These are phyloP conservation scores for Anthoceros angustus DNA, from an alignment of 225 moss, liverwort and hornwort species.

Conservation along the genomic window DNA sequence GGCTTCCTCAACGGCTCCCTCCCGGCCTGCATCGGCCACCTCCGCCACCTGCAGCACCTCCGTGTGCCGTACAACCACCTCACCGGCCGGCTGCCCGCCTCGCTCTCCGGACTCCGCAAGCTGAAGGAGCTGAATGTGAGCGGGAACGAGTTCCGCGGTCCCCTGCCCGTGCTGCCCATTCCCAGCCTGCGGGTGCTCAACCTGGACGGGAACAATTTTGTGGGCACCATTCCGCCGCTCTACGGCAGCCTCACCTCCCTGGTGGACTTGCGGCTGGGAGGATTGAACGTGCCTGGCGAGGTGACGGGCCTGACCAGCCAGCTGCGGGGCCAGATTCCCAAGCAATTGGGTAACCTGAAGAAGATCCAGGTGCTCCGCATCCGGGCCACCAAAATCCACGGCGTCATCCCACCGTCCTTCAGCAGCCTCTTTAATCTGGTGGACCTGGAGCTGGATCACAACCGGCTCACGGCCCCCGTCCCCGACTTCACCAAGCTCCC, in stretches of 20 bases:
- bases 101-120: not conserved
- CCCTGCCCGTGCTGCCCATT: not conserved
- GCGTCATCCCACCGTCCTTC: constrained; percentile 6
- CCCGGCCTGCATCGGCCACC: not conserved
- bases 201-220: constrained; percentile 11
- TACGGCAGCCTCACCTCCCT: constrained; percentile 6
- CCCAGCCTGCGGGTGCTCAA: not conserved
- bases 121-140: constrained; percentile 3
- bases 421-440: constrained; percentile 3
- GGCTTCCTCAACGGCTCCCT: not conserved
- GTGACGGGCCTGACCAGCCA: not conserved
- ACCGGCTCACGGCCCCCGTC: constrained; percentile 6
- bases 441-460: constrained; percentile 12
- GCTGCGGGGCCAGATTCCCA: not conserved
- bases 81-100: constrained; percentile 10
- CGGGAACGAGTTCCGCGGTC: constrained; percentile 5
- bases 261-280: not conserved
- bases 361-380: not conserved
- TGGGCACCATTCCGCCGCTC: constrained; percentile 9
- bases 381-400: not conserved
- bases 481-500: constrained; percentile 6
- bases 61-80: constrained; percentile 1
- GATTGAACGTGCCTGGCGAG: not conserved
- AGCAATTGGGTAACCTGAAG: not conserved
- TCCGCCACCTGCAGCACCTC: not conserved